Evolutionary conservation across 208 protist genomes (phyloP).

Genomic region (Acanthamoeba sp.): DNA sequence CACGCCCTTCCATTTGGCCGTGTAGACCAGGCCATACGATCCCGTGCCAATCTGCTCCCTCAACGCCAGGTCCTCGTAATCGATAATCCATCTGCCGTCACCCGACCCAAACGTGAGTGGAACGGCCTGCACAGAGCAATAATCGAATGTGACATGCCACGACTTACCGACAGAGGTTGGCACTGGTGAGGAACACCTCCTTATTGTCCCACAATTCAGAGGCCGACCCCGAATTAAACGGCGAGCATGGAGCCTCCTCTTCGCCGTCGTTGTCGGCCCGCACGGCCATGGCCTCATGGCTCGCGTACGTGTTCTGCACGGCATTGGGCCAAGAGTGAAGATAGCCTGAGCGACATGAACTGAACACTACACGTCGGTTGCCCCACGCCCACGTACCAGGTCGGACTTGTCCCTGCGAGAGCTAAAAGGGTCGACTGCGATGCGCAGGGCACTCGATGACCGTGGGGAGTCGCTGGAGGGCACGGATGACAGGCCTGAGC

Average conservation of each 20-base stretch:
- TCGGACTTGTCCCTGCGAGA: too few species aligned
- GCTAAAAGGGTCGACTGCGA: too few species aligned
- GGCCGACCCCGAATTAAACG: background rate
- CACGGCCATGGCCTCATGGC: background rate
- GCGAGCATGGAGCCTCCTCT: background rate
- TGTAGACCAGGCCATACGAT: slow-evolving; percentile 33
- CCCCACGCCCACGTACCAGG: background rate
- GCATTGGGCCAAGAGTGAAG: background rate
- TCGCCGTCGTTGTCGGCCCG: background rate
- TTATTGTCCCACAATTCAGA: background rate
- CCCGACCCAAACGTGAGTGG: background rate
- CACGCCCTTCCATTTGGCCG: slow-evolving; percentile 32
- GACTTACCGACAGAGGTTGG: slow-evolving; percentile 47
- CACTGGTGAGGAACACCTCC: slow-evolving; percentile 22
- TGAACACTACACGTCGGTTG: too few species aligned
- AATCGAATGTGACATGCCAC: background rate
- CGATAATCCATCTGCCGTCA: slow-evolving; percentile 2
- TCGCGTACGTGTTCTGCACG: background rate
- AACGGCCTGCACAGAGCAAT: background rate
- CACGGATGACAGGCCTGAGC: too few species aligned
- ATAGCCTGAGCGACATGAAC: too few species aligned
- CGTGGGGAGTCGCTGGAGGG: background rate
- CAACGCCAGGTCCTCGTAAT: background rate
- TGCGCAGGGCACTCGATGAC: background rate
- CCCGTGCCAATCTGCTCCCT: slow-evolving; percentile 36